phyloP scores from a whole-genome alignment of 1,284 basidiomycete genomes.

The Cronartium quercuum region DNA sequence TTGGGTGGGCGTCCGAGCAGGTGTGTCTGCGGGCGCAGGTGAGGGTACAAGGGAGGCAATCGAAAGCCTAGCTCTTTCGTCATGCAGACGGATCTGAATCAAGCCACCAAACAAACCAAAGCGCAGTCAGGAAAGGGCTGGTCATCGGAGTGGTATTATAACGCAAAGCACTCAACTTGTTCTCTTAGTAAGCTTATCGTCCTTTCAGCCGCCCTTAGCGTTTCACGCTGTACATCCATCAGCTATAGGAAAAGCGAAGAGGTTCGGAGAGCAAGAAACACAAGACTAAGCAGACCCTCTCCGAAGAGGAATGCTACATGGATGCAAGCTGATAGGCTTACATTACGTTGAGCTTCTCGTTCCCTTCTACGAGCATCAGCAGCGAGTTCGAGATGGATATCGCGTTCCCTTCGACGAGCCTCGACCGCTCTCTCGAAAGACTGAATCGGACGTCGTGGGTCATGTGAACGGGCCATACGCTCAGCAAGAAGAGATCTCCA shows the following conservation, averaged over 20 bases:
- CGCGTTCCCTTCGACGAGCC: slow-evolving; percentile 12
- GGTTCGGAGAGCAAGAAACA: not conserved
- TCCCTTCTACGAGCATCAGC: slow-evolving; percentile 17
- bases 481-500: not conserved
- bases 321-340: not conserved
- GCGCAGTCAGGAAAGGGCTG: not conserved
- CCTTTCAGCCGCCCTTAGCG: slow-evolving; percentile 19
- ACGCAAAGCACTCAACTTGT: slow-evolving; percentile 20
- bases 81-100: slow-evolving; percentile 24
- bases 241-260: not conserved
- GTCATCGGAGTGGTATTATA: not conserved
- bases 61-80: slow-evolving; percentile 20
- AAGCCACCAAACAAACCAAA: not conserved
- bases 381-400: not conserved
- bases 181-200: slow-evolving; percentile 31
- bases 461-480: not conserved
- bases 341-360: slow-evolving; percentile 7
- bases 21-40: slow-evolving; percentile 11
- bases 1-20: slow-evolving; percentile 24
- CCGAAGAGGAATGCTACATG: not conserved
- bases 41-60: slow-evolving; percentile 15
- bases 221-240: slow-evolving; percentile 23
- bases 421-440: not conserved
- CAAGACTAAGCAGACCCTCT: not conserved
- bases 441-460: not conserved